Conservation (phyloP, 345 rosid species). For the Zanthoxylum bungeanum region DNA sequence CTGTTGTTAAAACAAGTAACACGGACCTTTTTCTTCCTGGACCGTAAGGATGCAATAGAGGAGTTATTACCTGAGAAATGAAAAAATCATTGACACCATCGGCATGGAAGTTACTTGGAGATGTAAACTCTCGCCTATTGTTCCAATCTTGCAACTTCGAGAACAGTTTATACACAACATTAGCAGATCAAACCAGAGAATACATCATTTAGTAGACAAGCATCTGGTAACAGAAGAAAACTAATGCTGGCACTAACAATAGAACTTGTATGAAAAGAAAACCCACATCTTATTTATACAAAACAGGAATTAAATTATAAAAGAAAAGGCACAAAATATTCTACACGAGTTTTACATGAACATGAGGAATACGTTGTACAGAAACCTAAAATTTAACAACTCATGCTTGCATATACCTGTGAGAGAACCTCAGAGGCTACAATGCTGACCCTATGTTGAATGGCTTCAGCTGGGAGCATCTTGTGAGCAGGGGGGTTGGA, state of each 20-base stretch:
- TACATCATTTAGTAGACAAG: neutral
- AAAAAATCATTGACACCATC: constrained; percentile 83
- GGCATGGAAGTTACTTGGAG: constrained; percentile 88
- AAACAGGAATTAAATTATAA: neutral
- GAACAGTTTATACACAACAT: constrained; percentile 21
- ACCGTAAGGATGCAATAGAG: constrained; percentile 17
- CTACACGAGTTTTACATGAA: neutral
- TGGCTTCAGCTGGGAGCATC: constrained; percentile 54
- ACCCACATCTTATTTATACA: neutral
- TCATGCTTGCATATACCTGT: constrained; percentile 53
- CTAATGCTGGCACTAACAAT: neutral
- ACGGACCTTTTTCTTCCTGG: neutral
- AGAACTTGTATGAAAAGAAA: neutral
- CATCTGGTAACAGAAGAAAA: neutral
- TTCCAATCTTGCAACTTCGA: constrained; percentile 97
- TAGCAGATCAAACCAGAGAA: constrained; percentile 9
- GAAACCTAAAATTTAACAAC: constrained; percentile 5
- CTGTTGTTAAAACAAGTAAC: constrained; percentile 13
- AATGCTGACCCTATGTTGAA: constrained; percentile 67
- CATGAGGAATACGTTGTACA: neutral
- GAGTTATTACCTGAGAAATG: constrained; percentile 78
- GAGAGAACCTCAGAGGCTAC: constrained; percentile 88
- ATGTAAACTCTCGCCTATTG: constrained; percentile 71
- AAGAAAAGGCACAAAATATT: neutral
- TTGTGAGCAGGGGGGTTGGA: constrained; percentile 32